Evolutionary conservation across 139 green algal genomes (phyloP), one percentile per base, ranked within the genome.

Genomic region (Auxenochlorella protothecoides): DNA sequence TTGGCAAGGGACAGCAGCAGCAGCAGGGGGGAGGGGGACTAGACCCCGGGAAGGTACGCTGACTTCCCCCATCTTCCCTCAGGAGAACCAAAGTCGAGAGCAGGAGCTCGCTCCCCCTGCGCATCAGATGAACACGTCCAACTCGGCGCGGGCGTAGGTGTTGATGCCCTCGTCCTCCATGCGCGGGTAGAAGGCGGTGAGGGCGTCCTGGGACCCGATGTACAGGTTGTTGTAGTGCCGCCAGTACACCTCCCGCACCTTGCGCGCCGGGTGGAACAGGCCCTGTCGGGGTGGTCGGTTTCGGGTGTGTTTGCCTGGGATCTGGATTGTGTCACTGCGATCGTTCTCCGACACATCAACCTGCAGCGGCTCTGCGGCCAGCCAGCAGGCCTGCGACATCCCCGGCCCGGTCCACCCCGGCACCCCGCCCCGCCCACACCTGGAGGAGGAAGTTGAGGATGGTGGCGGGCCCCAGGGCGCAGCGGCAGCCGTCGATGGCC

Each of bases 181-280:
- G 55, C 59, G 68, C 3, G 93, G 93, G 83, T 90, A 95, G 66
- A 80, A 87, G 0, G 92, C 85, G 51, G 96, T 85, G 56, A 98
- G 72, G 6, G 85, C 80, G 73, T 97, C 93, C 82, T 97, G 90
- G 10, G 84, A 62, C 0, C 92, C 95, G 55, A 99, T 93, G 87
- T 98, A 99, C 71, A 97, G 82, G 66, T 91, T 96, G 88, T 99
- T 99, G 89, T 98, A 99, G 14, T 98, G 76, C 78, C 89, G 87
- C 95, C 95, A 99, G 82, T 97, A 99, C 16, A 89, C 83, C 82
- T 97, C 87, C 0, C 95, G 89, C 59, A 98, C 92, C 71, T 82
- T 78, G n/a, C 69, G 72, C 5, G 94, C 94, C 3, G 94, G 94
- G 77, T 98, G 94, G 78, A 96, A 98, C 59, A 98, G 83, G 3